Conservation (phyloP, 2,329 filamentous ascomycete genomes). For the Dactylella cylindrospora region DNA sequence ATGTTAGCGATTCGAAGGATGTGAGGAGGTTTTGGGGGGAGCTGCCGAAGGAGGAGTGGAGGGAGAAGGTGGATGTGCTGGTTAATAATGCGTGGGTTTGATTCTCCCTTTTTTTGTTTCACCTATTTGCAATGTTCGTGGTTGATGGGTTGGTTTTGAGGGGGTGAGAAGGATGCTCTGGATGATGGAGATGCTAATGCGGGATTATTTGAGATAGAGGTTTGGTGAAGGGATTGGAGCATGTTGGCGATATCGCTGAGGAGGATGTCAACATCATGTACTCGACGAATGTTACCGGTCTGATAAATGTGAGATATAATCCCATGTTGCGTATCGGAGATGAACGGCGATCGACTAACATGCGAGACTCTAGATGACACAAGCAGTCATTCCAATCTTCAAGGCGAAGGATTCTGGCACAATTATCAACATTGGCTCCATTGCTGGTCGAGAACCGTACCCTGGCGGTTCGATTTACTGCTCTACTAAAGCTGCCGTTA, state of each 20-base stretch:
- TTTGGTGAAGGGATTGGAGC: constrained; percentile 82
- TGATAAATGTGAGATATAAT: constrained; percentile 65
- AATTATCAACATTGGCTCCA: constrained; percentile 94
- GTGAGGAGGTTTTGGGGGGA: constrained; percentile 68
- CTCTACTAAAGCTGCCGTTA: constrained; percentile 84
- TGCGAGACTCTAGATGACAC: constrained; percentile 66
- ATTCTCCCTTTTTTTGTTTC: not conserved
- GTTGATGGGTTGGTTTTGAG: no score
- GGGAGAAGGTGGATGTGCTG: constrained; percentile 73
- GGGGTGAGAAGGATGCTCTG: no score
- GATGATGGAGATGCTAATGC: not conserved
- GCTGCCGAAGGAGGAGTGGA: constrained; percentile 76
- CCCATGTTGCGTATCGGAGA: not conserved
- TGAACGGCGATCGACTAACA: constrained; percentile 17
- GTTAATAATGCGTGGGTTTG: constrained; percentile 88
- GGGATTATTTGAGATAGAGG: constrained; percentile 60
- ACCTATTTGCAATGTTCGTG: not conserved
- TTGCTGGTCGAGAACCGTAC: constrained; percentile 87
- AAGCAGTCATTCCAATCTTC: constrained; percentile 82
- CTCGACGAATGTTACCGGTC: constrained; percentile 85
- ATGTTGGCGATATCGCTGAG: constrained; percentile 77
- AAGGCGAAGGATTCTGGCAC: constrained; percentile 61
- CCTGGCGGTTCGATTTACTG: constrained; percentile 87
- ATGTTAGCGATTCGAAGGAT: constrained; percentile 78
- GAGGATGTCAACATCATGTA: constrained; percentile 88